Conservation (phyloP, 768 basidiomycete genomes). For the Holtermannia corniformis region DNA sequence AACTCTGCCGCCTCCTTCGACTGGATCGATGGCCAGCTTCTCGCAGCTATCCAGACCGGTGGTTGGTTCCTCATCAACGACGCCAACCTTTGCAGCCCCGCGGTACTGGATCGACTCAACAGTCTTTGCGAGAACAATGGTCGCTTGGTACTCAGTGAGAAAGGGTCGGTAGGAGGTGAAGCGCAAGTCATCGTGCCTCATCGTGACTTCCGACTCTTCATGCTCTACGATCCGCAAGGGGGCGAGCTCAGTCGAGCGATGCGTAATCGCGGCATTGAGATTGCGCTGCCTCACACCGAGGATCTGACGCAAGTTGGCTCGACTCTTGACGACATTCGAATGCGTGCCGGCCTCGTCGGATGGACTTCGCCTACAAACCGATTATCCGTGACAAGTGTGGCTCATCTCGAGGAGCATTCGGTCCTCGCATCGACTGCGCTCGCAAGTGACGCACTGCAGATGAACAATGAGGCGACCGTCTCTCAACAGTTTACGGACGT, state of each 20-base stretch:
- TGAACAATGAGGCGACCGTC: too few species aligned
- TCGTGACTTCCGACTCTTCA: conserved; percentile 80
- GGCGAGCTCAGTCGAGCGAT: conserved; percentile 96
- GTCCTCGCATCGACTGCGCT: too few species aligned
- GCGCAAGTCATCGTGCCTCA: conserved; percentile 72
- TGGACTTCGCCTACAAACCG: too few species aligned
- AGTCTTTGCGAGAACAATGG: conserved; percentile 87
- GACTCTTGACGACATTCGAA: background rate
- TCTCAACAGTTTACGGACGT: too few species aligned
- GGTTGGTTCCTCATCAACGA: conserved; percentile 84
- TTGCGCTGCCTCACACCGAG: conserved; percentile 47
- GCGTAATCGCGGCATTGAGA: conserved; percentile 92
- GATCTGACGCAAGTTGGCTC: background rate
- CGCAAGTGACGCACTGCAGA: too few species aligned
- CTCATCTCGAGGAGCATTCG: background rate
- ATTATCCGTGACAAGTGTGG: too few species aligned
- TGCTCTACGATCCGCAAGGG: conserved; percentile 80
- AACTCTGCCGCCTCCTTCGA: conserved; percentile 49
- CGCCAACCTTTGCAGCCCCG: conserved; percentile 89
- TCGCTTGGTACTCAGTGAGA: conserved; percentile 72
- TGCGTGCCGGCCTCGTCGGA: too few species aligned
- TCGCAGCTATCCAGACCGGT: conserved; percentile 74
- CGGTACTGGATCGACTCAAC: conserved; percentile 91
- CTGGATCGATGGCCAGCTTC: conserved; percentile 90
- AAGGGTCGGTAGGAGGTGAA: conserved; percentile 67